These are phyloP conservation scores for Atractiella rhizophila DNA, from an alignment of 768 basidiomycete genomes.

Conservation along the genomic window DNA sequence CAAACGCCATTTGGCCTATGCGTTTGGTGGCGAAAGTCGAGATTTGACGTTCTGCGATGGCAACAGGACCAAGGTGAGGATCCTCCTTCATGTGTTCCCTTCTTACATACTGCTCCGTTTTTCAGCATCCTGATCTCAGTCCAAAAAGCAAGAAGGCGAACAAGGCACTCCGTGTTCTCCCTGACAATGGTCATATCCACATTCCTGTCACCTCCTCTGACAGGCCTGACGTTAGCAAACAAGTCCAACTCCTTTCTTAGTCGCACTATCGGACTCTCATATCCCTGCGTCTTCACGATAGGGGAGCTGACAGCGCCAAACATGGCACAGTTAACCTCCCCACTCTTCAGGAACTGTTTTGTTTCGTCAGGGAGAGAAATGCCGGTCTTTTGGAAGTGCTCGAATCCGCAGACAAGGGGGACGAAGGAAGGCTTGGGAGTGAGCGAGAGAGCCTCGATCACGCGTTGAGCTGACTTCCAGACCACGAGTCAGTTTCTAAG, in stretches of 20 bases:
- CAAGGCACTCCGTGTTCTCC: constrained; percentile 95
- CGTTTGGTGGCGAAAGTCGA: constrained; percentile 68
- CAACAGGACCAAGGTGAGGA: constrained; percentile 47
- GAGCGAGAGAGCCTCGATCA: constrained; percentile 62
- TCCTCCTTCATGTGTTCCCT: constrained; percentile 43
- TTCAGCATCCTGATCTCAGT: not conserved
- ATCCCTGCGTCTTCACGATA: constrained; percentile 69
- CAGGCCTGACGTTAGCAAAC: constrained; percentile 88
- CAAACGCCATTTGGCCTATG: constrained; percentile 86
- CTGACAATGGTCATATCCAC: constrained; percentile 87
- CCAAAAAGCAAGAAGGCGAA: constrained; percentile 23
- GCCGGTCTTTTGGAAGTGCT: constrained; percentile 63
- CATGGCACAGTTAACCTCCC: constrained; percentile 66
- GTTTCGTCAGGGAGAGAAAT: constrained; percentile 76
- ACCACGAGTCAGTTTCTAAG: not conserved
- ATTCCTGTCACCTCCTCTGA: constrained; percentile 36
- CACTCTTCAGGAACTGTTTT: constrained; percentile 41
- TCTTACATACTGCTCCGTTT: constrained; percentile 54
- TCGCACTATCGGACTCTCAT: constrained; percentile 90
- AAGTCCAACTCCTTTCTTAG: constrained; percentile 83
- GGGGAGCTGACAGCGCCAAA: constrained; percentile 98
- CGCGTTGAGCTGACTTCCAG: constrained; percentile 54
- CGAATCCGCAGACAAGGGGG: constrained; percentile 72
- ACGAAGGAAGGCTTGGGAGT: constrained; percentile 76
- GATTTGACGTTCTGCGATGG: constrained; percentile 78